These are phyloP conservation scores for Flueggea neowawraea DNA, from an alignment of 441 rosid genomes.

Conservation along the genomic window DNA sequence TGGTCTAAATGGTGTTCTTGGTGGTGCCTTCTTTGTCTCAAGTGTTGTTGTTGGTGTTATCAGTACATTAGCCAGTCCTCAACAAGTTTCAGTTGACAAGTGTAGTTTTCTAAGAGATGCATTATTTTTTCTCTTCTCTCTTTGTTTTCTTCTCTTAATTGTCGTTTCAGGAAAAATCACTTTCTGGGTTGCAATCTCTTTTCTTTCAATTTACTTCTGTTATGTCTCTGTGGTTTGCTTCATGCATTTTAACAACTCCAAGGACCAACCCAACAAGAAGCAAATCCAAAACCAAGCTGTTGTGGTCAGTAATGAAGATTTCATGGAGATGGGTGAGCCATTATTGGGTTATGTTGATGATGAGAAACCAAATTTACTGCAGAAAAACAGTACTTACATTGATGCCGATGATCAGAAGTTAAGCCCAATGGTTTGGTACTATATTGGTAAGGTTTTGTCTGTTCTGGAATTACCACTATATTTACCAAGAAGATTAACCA, in stretches of 20 bases:
- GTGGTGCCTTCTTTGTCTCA: constrained; percentile 85
- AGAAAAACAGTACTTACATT: constrained; percentile 17
- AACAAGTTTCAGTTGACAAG: constrained; percentile 51
- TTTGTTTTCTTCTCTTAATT: constrained; percentile 57
- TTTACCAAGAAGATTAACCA: constrained; percentile 80
- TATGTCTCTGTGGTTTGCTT: constrained; percentile 51
- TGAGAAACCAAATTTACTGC: constrained; percentile 30
- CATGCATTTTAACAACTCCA: constrained; percentile 23
- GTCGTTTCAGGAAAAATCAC: constrained; percentile 44
- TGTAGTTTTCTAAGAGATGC: constrained; percentile 72
- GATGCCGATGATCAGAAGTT: constrained; percentile 16
- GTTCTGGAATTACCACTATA: constrained; percentile 66
- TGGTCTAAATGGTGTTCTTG: constrained; percentile 75
- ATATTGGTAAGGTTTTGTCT: constrained; percentile 29
- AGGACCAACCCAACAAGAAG: constrained; percentile 15
- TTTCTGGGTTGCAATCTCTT: constrained; percentile 56
- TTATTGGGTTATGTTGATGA: constrained; percentile 55
- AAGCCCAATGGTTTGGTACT: constrained; percentile 5
- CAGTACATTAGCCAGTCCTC: constrained; percentile 35
- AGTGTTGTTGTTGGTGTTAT: constrained; percentile 83
- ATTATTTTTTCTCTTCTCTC: constrained; percentile 61
- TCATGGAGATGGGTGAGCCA: constrained; percentile 57
- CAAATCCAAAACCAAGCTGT: constrained; percentile 12
- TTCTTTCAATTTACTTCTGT: constrained; percentile 57
- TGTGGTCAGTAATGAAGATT: constrained; percentile 26